Conservation (phyloP, 805 yeast genomes). For the Starmera pachycereana region DNA sequence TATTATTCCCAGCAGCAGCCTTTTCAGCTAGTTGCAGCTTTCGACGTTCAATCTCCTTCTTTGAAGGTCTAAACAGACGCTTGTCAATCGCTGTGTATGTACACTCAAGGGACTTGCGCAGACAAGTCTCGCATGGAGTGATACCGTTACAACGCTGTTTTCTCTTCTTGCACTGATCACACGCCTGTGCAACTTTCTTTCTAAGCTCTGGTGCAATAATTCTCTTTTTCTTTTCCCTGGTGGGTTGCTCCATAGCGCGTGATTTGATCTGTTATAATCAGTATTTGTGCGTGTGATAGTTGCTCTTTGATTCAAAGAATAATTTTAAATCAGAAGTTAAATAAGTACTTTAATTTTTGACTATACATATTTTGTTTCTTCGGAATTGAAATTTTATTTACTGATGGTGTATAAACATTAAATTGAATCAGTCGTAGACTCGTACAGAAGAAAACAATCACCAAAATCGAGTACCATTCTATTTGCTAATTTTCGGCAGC, state of each 20-base stretch:
- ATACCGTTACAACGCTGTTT: constrained; percentile 26
- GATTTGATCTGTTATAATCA: too few species aligned
- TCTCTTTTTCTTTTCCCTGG: constrained; percentile 9
- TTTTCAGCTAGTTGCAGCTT: not conserved
- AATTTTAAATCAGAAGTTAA: too few species aligned
- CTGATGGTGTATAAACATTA: too few species aligned
- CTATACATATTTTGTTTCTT: too few species aligned
- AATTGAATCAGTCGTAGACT: too few species aligned
- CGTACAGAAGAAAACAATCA: too few species aligned
- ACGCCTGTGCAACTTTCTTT: constrained; percentile 36
- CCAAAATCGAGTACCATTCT: too few species aligned
- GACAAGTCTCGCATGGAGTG: constrained; percentile 26
- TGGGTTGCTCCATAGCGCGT: too few species aligned
- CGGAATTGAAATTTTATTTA: too few species aligned
- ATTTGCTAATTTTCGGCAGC: constrained; percentile 35
- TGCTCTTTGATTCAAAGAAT: too few species aligned
- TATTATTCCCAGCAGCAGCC: not conserved
- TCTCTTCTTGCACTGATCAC: constrained; percentile 35
- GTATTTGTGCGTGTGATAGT: too few species aligned
- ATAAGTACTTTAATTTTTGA: too few species aligned
- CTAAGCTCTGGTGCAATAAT: constrained; percentile 19
- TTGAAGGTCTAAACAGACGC: constrained; percentile 14
- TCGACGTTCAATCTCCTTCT: constrained; percentile 3
- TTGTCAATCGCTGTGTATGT: constrained; percentile 18
- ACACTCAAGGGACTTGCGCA: constrained; percentile 21